Base-by-base conservation (phyloP, 2,329 filamentous ascomycete species). In the Drechslera avenae region DNA sequence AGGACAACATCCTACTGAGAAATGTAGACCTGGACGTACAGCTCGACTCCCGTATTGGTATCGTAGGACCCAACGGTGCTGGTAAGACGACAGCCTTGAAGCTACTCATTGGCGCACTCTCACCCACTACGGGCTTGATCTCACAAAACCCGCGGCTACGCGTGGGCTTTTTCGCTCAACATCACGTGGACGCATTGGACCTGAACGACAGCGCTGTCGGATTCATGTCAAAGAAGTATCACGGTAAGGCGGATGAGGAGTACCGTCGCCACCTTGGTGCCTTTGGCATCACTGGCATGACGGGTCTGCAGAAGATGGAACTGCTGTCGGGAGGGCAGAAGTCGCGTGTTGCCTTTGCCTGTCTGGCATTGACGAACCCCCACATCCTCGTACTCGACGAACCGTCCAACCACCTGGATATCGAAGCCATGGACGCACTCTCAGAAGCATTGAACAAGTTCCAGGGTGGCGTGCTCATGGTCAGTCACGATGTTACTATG, bases 11-110 rank as follows among this genome's bases (percentile, higher is more conserved):
- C 18, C 82, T 99, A 34, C 84, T 99, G 34, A 84, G 78, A 60
- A 86, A 96, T 64, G 90, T 99, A 52, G 94, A 99, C 68, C 82
- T 99, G 18, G 93, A 97, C 72, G 94, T 99, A 13, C 94, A 99
- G 75, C 87, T 99, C 34, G 94, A 99, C 77, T 97, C 93, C 7
- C 89, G 94, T 58, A 99, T 99, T 65, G 94, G 94, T 70, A 99
- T 99, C 69, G 93, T 99, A n/a, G 94, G 94, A 13, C 94, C 94
- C 68, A 99, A 99, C 81, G 94, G 94, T 76, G 94, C 94, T 36
- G 94, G 94, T 82, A 99, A 99, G 78, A 99, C 94, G 2, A 99
- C 94, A 0, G 89, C 97, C n/a, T 80, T 99, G 63, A 97, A 97
- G 77, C 85, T 99, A n/a, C 86, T 99, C 53, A 96, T 94, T 59